Evolutionary conservation across 805 yeast genomes (phyloP).

Genomic region (Ogataea henricii): DNA sequence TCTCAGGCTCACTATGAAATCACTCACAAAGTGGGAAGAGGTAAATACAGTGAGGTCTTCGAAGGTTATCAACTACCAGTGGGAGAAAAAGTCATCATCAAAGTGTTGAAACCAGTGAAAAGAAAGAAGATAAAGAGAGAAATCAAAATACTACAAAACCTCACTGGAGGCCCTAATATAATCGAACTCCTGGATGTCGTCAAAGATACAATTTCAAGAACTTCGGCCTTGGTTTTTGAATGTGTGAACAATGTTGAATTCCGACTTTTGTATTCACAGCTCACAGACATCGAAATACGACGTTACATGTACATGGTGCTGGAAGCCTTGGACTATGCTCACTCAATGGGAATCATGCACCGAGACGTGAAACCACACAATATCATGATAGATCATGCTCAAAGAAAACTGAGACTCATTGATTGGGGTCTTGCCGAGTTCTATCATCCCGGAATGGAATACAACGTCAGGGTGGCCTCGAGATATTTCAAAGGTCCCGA

Average conservation of each 20-base stretch:
- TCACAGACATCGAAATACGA: conserved; percentile 73
- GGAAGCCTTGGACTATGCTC: conserved; percentile 84
- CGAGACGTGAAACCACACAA: conserved; percentile 96
- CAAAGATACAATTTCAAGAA: conserved; percentile 74
- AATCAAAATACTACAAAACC: conserved; percentile 80
- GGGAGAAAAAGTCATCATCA: conserved; percentile 72
- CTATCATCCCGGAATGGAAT: conserved; percentile 85
- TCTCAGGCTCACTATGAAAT: conserved; percentile 59
- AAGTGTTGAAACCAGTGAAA: conserved; percentile 90
- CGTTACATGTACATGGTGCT: conserved; percentile 80
- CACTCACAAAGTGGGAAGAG: conserved; percentile 82
- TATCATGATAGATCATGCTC: conserved; percentile 87
- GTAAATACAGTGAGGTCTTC: conserved; percentile 94
- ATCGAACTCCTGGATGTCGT: conserved; percentile 78
- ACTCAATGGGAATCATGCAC: conserved; percentile 95
- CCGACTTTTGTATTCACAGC: conserved; percentile 75
- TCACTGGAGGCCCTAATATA: conserved; percentile 83
- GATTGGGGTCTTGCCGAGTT: conserved; percentile 98
- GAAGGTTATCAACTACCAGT: conserved; percentile 73
- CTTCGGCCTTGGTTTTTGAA: conserved; percentile 88
- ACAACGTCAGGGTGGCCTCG: conserved; percentile 92
- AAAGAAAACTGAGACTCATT: conserved; percentile 70
- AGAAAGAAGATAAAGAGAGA: conserved; percentile 89
- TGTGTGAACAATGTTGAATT: conserved; percentile 82
- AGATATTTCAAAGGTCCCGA: conserved; percentile 95